A percentile compares a stretch with the other conserved stretches of the same genome.
phyloP scores from a whole-genome alignment of 305 asterid genomes.

The Fraxinus paxiana region DNA sequence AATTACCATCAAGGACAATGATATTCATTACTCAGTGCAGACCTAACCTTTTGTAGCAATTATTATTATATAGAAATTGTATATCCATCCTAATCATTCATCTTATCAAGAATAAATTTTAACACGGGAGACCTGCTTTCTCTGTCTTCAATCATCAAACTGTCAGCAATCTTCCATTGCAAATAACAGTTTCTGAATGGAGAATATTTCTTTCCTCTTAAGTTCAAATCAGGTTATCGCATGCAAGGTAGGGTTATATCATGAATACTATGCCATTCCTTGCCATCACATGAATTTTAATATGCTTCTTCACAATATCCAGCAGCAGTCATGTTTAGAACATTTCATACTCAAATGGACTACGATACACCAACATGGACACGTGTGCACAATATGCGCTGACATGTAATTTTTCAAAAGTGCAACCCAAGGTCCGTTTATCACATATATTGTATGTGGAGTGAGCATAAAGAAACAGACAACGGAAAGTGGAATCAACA shows the following conservation, averaged over 20 bases:
- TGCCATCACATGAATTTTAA: not conserved
- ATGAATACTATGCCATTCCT: not conserved
- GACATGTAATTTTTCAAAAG: not conserved
- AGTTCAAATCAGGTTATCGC: not conserved
- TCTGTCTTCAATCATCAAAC: not conserved
- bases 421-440: not conserved
- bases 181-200: not conserved
- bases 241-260: not conserved
- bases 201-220: not conserved
- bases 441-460: not conserved
- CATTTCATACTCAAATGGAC: not conserved
- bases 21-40: not conserved
- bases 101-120: not conserved
- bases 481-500: slow-evolving; percentile 20
- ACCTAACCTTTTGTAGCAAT: not conserved
- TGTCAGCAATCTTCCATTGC: not conserved
- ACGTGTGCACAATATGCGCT: not conserved
- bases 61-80: not conserved
- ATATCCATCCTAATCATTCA: not conserved
- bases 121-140: not conserved
- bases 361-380: not conserved
- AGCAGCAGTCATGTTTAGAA: not conserved
- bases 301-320: not conserved
- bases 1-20: not conserved
- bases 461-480: not conserved